These are phyloP conservation scores for Penicillium mononematosum DNA, from an alignment of 495 filamentous ascomycete genomes.

Conservation along the genomic window DNA sequence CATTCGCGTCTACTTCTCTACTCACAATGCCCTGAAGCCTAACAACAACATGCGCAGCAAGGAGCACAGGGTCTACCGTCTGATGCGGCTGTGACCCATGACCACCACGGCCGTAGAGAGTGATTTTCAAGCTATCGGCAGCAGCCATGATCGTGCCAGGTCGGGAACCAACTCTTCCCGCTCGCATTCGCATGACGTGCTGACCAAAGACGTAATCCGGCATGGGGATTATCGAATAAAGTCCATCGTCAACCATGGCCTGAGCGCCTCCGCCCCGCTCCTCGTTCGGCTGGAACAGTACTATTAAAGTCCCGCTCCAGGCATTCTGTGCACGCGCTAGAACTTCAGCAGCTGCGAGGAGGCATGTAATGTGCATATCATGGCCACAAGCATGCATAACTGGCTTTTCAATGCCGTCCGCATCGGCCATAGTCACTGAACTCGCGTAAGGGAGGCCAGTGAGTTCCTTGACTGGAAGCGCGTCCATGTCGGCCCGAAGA, in stretches of 20 bases:
- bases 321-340: slow-evolving; percentile 28
- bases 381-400: slow-evolving; percentile 60
- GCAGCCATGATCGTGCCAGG: slow-evolving; percentile 47
- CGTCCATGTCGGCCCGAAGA: slow-evolving; percentile 55
- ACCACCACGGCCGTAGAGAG: slow-evolving; percentile 51
- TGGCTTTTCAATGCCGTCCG: slow-evolving; percentile 43
- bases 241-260: slow-evolving; percentile 54
- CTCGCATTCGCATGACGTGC: slow-evolving; percentile 50
- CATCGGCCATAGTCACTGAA: slow-evolving; percentile 40
- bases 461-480: slow-evolving; percentile 50
- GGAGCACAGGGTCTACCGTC: slow-evolving; percentile 50
- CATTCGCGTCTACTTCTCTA: slow-evolving; percentile 48
- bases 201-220: slow-evolving; percentile 53
- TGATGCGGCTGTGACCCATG: slow-evolving; percentile 53
- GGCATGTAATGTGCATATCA: slow-evolving; percentile 57
- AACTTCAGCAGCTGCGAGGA: slow-evolving; percentile 49
- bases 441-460: slow-evolving; percentile 53
- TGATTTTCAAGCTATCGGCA: slow-evolving; percentile 52
- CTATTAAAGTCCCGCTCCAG: slow-evolving; percentile 54
- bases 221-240: slow-evolving; percentile 48
- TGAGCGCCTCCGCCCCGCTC: slow-evolving; percentile 52
- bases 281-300: slow-evolving; percentile 56
- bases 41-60: slow-evolving; percentile 50
- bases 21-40: slow-evolving; percentile 52
- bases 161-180: slow-evolving; percentile 41